Evolutionary conservation across 2,329 filamentous ascomycete species (phyloP), one percentile per base, ranked within the genome.

Genomic region (Ophiocordyceps robertsii): DNA sequence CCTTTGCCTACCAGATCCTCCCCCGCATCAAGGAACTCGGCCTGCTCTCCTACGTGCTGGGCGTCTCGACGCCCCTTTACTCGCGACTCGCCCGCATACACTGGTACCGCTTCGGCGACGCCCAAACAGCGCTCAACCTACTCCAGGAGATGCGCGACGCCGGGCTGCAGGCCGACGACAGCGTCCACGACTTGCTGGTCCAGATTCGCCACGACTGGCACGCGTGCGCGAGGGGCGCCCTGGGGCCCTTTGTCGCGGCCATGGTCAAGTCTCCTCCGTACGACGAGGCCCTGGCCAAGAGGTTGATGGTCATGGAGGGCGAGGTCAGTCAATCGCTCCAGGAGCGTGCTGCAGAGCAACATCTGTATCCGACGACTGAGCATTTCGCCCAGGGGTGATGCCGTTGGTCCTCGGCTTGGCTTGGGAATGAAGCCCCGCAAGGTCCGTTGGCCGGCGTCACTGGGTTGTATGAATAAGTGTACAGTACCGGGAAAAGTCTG

Each of bases 41-140:
- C 2, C 69, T 82, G 2, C 72, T 75, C 1, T 82, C 81, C 0
- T 85, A 82, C 53, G 77, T 85, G 7, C 70, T 90, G 1, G 84
- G 82, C 39, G 80, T 76, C 6, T 79, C 78, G 16, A 82, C 82
- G 0, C 65, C 72, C 0, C 74, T 89, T 36, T 89, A 84, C 65
- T 80, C 82, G 54, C 68, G 75, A 39, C 68, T 87, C 30, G 67
- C 85, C 21, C 59, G 66, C 13, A 69, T 80, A 19, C 66, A 77
- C 43, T 85, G 80, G 75, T 58, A 63, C 30, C 72, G 75, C 11
- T 73, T 75, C 47, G 69, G 75, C 19, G 76, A 85, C 51, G 65
- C 76, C 2, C 48, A 54, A 4, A 66, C 67, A 1, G 72, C 82
- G 21, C 59, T 77, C 40, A 62, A 68, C 4, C 56, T 82, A 2